Evolutionary conservation across 148 eudicot species (phyloP), one percentile per base, ranked within the genome.

Genomic region (Chenopodium quinoa): DNA sequence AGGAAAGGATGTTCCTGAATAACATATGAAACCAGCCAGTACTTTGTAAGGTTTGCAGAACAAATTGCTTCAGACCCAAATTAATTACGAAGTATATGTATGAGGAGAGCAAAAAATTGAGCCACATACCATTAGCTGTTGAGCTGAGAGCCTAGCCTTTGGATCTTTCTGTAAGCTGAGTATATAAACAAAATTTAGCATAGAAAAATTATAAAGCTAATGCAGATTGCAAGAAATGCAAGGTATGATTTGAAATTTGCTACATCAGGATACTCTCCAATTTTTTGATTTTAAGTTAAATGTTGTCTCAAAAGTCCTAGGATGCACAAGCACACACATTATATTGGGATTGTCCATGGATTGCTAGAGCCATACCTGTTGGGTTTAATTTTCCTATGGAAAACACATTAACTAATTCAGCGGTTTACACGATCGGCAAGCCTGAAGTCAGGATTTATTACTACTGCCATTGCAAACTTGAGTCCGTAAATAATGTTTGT

Each of bases 1-100:
- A 96, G 92, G 91, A 96, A 96, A 78, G 98, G 97, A 87, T 96
- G 99, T 11, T 81, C 86, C 99, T 96, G 93, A 31, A 85, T 73
- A 56, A 75, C 79, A 74, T 78, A 88, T 37, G 56, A 76, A 85
- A 74, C 64, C 69, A 84, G 44, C 84, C 73, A 75, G 37, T 63
- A 67, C 76, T 56, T 31, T 54, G 7, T 12, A 56, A 71, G 68
- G 47, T 64, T 60, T 32, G 31, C 32, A 22, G 27, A 37, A 65
- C 16, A 75, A 74, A 75, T 46, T 13, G 20, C 4, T 2, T 47
- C 19, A 4, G 23, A n/a, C n/a, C 4, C 12, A n/a, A 60, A 63
- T 23, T 47, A 75, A 47, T 54, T 14, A 37, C 40, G 7, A 37
- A 37, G 40, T 37, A 27, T 7, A 74, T 12, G 22, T 23, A 14